Evolutionary conservation across 2,329 filamentous ascomycete species (phyloP).

Genomic region (Emmonsiellopsis sp.): DNA sequence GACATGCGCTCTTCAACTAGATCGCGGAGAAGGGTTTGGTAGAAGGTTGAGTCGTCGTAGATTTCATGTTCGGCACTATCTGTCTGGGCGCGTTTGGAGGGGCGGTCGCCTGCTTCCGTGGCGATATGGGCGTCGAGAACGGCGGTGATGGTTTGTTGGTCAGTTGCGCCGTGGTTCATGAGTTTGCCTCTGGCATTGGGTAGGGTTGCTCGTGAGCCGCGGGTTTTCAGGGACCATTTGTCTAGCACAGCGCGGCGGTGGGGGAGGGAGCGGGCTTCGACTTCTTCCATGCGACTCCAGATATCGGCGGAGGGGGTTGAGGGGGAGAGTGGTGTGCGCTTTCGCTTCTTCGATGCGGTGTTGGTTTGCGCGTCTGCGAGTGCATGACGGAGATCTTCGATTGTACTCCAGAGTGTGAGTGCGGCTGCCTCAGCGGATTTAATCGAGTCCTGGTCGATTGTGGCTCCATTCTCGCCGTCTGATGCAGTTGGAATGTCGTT

Average conservation of each 20-base stretch:
- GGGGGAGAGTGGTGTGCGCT: slow-evolving; percentile 42
- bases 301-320: slow-evolving; percentile 54
- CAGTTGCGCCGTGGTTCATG: slow-evolving; percentile 42
- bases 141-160: slow-evolving; percentile 43
- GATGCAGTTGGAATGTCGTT: slow-evolving; percentile 58
- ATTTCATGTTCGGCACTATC: slow-evolving; percentile 41
- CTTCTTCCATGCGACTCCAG: slow-evolving; percentile 60
- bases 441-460: slow-evolving; percentile 41
- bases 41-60: slow-evolving; percentile 93
- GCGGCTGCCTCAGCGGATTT: slow-evolving; percentile 78
- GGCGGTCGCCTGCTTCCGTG: slow-evolving; percentile 27
- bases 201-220: slow-evolving; percentile 41
- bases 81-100: slow-evolving; percentile 21
- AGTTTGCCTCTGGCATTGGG: slow-evolving; percentile 53
- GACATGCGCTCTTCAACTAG: slow-evolving; percentile 80
- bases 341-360: slow-evolving; percentile 35
- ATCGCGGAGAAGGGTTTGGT: slow-evolving; percentile 85
- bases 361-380: slow-evolving; percentile 29
- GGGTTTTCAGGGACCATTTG: slow-evolving; percentile 82
- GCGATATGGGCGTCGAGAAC: slow-evolving; percentile 38
- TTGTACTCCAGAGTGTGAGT: slow-evolving; percentile 72
- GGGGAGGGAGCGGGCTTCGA: slow-evolving; percentile 52
- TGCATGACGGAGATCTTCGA: slow-evolving; percentile 34
- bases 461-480: slow-evolving; percentile 31
- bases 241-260: slow-evolving; percentile 67